Evolutionary conservation across 2,329 filamentous ascomycete species (phyloP), one percentile per base, ranked within the genome.

Genomic region (Calycina marina): DNA sequence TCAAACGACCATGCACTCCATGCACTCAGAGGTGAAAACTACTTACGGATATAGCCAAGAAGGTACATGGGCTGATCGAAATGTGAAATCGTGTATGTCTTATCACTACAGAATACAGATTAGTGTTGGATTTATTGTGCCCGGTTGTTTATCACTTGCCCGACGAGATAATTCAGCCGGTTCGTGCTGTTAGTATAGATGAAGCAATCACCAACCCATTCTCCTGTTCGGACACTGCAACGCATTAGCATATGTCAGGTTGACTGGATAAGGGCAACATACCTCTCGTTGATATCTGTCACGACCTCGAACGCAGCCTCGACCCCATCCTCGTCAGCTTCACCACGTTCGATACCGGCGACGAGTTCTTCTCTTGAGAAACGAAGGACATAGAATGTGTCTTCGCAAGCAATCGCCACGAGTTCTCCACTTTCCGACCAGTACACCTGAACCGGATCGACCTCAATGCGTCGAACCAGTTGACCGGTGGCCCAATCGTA

Each of bases 141-240:
- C n/a, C n/a, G n/a, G n/a, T n/a, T n/a, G n/a, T n/a, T n/a, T n/a
- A n/a, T n/a, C n/a, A n/a, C n/a, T n/a, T 96, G 90, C 43, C 90
- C 90, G 10, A 98, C 88, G 14, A 98, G 73, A 61, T 96, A 96
- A 65, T 96, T 96, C 38, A 98, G 67, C 40, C 90, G 81, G 65
- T 96, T 94, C 6, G 86, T 93, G 56, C 71, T 81, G 66, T 93
- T 96, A 34, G 90, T 94, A 68, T 96, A 98, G 55, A 96, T 86
- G 67, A 98, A 93, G 63, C 88, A 93, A 61, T 98, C 90, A 40
- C 90, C 90, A 36, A 98, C 82, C 90, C 90, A 98, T 61, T 93
- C 82, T 46, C 88, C 90, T 13, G 88, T 94, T 43, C 83, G 80
- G 31, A 96, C 85, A 42, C 77, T 83, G 40, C 34, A 13, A 18